Evolutionary conservation across 2,329 filamentous ascomycete genomes (phyloP).

Genomic region (Colletotrichum cordylinicola): DNA sequence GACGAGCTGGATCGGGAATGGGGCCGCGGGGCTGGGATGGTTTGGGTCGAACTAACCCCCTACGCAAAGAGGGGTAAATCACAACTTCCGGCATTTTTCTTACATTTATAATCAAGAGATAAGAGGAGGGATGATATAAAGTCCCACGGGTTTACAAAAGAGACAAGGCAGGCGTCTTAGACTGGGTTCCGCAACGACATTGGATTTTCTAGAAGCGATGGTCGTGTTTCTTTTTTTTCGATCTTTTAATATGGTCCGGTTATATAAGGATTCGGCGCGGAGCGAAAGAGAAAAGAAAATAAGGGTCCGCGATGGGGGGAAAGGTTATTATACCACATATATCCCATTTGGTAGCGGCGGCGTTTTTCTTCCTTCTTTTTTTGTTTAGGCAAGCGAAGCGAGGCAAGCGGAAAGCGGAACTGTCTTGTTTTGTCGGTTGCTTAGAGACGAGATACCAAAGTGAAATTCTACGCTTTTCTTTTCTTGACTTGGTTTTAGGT

Average conservation of each 20-base stretch:
- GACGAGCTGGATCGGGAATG: slow-evolving; percentile 18
- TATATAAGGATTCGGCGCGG: not conserved
- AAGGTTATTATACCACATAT: not conserved
- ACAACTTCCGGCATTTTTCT: not conserved
- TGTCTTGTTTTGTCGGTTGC: not conserved
- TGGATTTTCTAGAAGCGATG: not conserved
- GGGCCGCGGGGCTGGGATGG: slow-evolving; percentile 15
- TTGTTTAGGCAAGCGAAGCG: not conserved
- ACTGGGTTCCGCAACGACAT: not conserved
- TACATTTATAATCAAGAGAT: not conserved
- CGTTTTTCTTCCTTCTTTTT: not conserved
- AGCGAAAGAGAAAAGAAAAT: not conserved
- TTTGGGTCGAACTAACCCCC: not conserved
- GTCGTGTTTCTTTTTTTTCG: not conserved
- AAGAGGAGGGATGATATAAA: not conserved
- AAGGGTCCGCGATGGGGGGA: not conserved
- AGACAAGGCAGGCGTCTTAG: not conserved
- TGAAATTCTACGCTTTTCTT: not conserved
- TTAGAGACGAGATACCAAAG: slow-evolving; percentile 14
- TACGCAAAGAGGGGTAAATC: fast-evolving
- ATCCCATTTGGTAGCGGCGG: not conserved
- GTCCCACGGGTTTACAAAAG: not conserved
- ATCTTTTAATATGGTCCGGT: not conserved
- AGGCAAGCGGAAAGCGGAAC: not conserved
- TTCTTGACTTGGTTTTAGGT: not conserved